Evolutionary conservation across 495 filamentous ascomycete genomes (phyloP).

Genomic region (Aspergillus nanangensis): DNA sequence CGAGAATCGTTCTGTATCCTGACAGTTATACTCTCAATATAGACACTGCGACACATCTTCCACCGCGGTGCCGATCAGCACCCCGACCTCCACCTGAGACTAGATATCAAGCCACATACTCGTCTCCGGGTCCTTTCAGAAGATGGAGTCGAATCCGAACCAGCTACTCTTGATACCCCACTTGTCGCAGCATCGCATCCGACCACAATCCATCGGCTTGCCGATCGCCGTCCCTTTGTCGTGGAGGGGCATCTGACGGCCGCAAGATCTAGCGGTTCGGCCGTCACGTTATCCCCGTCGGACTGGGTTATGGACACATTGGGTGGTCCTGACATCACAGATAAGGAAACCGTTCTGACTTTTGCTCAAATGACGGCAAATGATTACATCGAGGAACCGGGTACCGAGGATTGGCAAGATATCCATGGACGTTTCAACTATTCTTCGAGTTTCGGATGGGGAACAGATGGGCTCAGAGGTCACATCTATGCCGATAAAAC

Average conservation of each 20-base stretch:
- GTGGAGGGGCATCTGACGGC: slow-evolving; percentile 72
- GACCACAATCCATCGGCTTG: slow-evolving; percentile 70
- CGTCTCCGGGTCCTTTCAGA: slow-evolving; percentile 60
- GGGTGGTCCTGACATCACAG: slow-evolving; percentile 72
- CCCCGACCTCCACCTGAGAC: slow-evolving; percentile 66
- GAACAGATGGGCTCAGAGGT: slow-evolving; percentile 80
- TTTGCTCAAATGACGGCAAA: slow-evolving; percentile 84
- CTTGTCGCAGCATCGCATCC: slow-evolving; percentile 55
- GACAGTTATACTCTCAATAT: slow-evolving; percentile 14
- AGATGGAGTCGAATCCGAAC: slow-evolving; percentile 48
- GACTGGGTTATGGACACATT: slow-evolving; percentile 85
- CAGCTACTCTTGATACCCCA: slow-evolving; percentile 19
- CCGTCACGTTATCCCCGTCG: slow-evolving; percentile 54
- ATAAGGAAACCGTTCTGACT: slow-evolving; percentile 78
- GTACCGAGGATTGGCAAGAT: slow-evolving; percentile 76
- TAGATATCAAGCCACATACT: slow-evolving; percentile 65
- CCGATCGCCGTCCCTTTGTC: slow-evolving; percentile 67
- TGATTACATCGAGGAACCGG: slow-evolving; percentile 74
- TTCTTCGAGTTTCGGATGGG: slow-evolving; percentile 83
- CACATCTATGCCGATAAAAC: slow-evolving; percentile 85
- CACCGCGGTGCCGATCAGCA: slow-evolving; percentile 77
- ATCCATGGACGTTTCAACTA: slow-evolving; percentile 77
- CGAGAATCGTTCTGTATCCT: not conserved
- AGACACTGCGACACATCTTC: slow-evolving; percentile 85
- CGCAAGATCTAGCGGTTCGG: slow-evolving; percentile 57